Base-by-base conservation (phyloP, 148 eudicot species). In the Cornus florida region DNA sequence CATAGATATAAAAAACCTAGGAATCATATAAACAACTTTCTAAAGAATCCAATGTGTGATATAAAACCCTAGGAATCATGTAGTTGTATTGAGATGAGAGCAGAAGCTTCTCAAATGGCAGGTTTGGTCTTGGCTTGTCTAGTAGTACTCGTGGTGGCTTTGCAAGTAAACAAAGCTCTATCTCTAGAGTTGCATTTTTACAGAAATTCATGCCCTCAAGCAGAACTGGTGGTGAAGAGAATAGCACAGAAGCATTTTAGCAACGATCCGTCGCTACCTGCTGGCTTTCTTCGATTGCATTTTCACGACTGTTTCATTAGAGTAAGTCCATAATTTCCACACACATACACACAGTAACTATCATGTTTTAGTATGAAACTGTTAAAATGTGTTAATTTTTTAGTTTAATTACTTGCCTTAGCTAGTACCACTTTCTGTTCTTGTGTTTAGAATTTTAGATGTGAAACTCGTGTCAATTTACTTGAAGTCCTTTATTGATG, bases 261-360 rank as follows among this genome's bases (percentile, higher is more conserved):
- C 0, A 14, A 28, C 0, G 78, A 78, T 20, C 70, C 78, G 14
- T 33, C 81, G 24, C 70, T 82, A 3, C 66, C 84, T 4, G 84
- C 81, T n/a, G 77, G 73, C 68, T 73, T 82, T 4, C 81, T 82
- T 57, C 80, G 84, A 32, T 13, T 82, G 72, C 81, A 82, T 10
- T 82, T 82, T 24, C 84, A 82, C 43, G 84, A 78, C 64, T 78
- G 78, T 60, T 82, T 78, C 59, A 35, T 46, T 46, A 46, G 78
- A 7, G 84, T 82, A 78, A 72, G 43, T 39, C 43, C 43, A 39
- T 39, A 39, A 39, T 7, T 39, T 4, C 7, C 6, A 7, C 28
- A 28, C 28, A 28, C 28, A 28, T 28, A 28, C 28, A 28, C 28
- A 28, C 28, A 28, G 28, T 28, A 28, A 28, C 28, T 28, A 39